These are phyloP conservation scores for Pseudozyma sp. DNA, from an alignment of 1,284 basidiomycete species.

Conservation along the genomic window DNA sequence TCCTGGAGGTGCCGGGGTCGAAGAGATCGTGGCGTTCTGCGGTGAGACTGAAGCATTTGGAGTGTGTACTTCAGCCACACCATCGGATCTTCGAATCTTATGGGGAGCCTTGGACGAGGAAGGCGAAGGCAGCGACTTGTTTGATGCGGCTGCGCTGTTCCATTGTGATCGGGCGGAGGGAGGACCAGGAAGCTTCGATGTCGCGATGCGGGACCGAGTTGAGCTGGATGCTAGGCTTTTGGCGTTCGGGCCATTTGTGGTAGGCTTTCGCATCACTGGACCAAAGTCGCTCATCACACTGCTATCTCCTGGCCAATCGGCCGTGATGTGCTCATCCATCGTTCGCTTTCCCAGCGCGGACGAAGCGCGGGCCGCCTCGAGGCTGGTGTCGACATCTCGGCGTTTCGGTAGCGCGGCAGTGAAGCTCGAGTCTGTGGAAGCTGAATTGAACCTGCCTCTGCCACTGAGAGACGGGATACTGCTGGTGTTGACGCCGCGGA, in stretches of 20 bases:
- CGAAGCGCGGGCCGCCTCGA: constrained; percentile 10
- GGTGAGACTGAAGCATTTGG: neutral
- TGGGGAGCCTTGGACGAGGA: constrained; percentile 17
- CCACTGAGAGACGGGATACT: constrained; percentile 30
- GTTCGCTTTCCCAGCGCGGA: constrained; percentile 36
- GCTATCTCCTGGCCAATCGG: neutral
- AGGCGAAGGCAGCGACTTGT: constrained; percentile 18
- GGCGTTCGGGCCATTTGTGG: neutral
- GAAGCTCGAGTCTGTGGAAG: constrained; percentile 11
- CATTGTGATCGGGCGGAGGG: constrained; percentile 35
- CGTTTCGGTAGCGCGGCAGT: constrained; percentile 10
- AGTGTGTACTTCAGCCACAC: constrained; percentile 25
- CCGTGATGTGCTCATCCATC: constrained; percentile 3
- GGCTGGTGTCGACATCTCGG: constrained; percentile 8
- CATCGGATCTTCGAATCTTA: constrained; percentile 33
- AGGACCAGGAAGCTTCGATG: constrained; percentile 34
- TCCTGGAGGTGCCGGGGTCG: constrained; percentile 3
- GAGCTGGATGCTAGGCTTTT: neutral
- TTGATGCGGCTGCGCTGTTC: constrained; percentile 1
- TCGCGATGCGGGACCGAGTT: neutral
- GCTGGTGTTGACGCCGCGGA: constrained; percentile 13
- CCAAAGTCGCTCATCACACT: constrained; percentile 39
- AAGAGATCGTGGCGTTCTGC: constrained; percentile 1
- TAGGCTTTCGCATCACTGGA: constrained; percentile 7
- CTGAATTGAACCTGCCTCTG: constrained; percentile 21